Conservation (phyloP, 129 eudicot genomes). For the Cynara cardunculus region DNA sequence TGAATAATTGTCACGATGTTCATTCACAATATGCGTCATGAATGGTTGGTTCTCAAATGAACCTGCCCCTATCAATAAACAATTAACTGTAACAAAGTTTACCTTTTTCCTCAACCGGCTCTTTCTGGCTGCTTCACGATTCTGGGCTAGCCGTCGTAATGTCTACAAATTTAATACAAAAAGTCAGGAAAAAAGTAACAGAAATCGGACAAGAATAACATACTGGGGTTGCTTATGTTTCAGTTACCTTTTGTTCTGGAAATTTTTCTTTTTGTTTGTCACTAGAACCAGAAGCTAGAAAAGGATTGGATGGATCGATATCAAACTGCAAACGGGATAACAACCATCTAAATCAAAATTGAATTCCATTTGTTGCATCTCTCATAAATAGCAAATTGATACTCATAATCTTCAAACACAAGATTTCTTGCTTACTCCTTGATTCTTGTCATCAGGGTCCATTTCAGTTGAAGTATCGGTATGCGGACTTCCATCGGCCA, state of each 20-base stretch:
- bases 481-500: constrained; percentile 73
- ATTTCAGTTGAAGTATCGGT: constrained; percentile 83
- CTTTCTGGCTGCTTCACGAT: constrained; percentile 98
- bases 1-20: not conserved
- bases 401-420: not conserved
- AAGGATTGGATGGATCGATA: constrained; percentile 47
- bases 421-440: constrained; percentile 33
- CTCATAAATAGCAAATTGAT: constrained; percentile 2
- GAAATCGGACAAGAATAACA: not conserved
- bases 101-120: constrained; percentile 95
- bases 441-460: constrained; percentile 75
- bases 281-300: constrained; percentile 72
- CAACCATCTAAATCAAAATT: constrained; percentile 8
- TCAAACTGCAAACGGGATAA: constrained; percentile 54
- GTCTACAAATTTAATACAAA: constrained; percentile 40
- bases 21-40: not conserved
- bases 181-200: not conserved
- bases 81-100: constrained; percentile 11
- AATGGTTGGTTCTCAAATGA: not conserved
- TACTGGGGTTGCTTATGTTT: not conserved
- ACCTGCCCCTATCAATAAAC: constrained; percentile 1
- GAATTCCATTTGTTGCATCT: not conserved
- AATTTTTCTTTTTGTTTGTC: constrained; percentile 77
- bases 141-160: constrained; percentile 84
- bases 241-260: constrained; percentile 74